phyloP scores from a whole-genome alignment of 768 basidiomycete genomes.

The Megacollybia marginata region DNA sequence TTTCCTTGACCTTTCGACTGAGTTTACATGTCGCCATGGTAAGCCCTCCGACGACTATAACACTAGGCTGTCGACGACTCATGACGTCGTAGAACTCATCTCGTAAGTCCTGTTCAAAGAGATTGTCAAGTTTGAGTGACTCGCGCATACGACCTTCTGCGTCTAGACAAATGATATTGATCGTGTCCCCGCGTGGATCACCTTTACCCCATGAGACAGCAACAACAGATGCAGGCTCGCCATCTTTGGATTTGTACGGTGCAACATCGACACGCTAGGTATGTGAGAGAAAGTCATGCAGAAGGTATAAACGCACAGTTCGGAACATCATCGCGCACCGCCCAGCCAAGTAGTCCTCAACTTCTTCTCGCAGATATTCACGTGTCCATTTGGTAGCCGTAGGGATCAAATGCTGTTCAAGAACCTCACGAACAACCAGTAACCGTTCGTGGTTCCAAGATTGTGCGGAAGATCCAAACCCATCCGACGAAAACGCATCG shows the following conservation, averaged over 20 bases:
- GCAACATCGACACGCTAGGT: constrained; percentile 75
- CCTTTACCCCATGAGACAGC: constrained; percentile 95
- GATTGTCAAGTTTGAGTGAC: constrained; percentile 81
- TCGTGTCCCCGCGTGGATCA: constrained; percentile 85
- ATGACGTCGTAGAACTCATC: constrained; percentile 81
- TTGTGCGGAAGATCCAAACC: constrained; percentile 75
- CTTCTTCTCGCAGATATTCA: constrained; percentile 84
- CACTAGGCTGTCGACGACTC: constrained; percentile 75
- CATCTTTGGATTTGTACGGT: constrained; percentile 58
- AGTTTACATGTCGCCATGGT: constrained; percentile 74
- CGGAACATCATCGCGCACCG: constrained; percentile 64
- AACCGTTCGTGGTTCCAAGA: constrained; percentile 89
- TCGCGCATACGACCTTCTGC: constrained; percentile 88
- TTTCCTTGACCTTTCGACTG: constrained; percentile 54
- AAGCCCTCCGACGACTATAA: constrained; percentile 86
- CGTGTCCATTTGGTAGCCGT: constrained; percentile 81
- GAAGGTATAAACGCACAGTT: constrained; percentile 40
- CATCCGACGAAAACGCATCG: constrained; percentile 79
- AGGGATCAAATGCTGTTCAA: constrained; percentile 80
- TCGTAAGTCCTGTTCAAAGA: constrained; percentile 59
- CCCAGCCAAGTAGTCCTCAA: constrained; percentile 74
- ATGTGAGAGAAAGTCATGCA: constrained; percentile 3
- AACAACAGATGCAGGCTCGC: constrained; percentile 72
- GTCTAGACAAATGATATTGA: constrained; percentile 80
- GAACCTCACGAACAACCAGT: constrained; percentile 68